These are phyloP conservation scores for Lagerstroemia fauriei DNA, from an alignment of 441 rosid species.

Conservation along the genomic window DNA sequence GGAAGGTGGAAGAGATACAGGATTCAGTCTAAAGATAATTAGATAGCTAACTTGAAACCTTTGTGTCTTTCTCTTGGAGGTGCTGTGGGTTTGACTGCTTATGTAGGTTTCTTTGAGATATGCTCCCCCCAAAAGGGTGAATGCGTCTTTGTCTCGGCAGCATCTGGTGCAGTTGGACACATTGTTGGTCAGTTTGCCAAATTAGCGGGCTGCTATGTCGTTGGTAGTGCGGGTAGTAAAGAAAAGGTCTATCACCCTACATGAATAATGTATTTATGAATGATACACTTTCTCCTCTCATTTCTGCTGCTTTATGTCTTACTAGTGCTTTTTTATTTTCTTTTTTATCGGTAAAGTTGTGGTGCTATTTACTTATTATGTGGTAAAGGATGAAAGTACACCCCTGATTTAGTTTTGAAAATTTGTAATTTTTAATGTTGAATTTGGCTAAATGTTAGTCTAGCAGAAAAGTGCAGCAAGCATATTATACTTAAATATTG, in stretches of 20 bases:
- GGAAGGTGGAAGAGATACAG: not conserved
- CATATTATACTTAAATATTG: not conserved
- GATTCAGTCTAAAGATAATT: not conserved
- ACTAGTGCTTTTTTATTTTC: not conserved
- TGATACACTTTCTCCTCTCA: not conserved
- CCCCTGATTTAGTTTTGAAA: not conserved
- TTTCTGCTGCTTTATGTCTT: not conserved
- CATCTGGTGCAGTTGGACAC: conserved; percentile 55
- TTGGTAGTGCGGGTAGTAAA: conserved; percentile 16
- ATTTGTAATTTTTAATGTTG: not conserved
- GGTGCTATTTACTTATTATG: not conserved
- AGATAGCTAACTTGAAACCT: not conserved
- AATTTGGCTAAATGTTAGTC: not conserved
- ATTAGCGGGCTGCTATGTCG: conserved; percentile 33
- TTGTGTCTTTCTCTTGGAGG: conserved; percentile 23
- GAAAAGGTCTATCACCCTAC: not conserved
- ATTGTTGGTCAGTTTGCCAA: conserved; percentile 66
- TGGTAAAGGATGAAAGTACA: not conserved
- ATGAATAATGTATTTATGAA: not conserved
- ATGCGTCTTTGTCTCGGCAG: conserved; percentile 45
- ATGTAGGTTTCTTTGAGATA: conserved; percentile 43
- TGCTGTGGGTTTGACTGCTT: conserved; percentile 57
- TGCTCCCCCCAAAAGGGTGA: conserved; percentile 50
- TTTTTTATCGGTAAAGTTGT: not conserved
- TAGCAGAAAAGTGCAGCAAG: not conserved